A percentile compares a stretch with the other conserved stretches of the same genome.
Evolutionary conservation across 106 monocot species (phyloP).

Genomic region (Platanthera guangdongensis): DNA sequence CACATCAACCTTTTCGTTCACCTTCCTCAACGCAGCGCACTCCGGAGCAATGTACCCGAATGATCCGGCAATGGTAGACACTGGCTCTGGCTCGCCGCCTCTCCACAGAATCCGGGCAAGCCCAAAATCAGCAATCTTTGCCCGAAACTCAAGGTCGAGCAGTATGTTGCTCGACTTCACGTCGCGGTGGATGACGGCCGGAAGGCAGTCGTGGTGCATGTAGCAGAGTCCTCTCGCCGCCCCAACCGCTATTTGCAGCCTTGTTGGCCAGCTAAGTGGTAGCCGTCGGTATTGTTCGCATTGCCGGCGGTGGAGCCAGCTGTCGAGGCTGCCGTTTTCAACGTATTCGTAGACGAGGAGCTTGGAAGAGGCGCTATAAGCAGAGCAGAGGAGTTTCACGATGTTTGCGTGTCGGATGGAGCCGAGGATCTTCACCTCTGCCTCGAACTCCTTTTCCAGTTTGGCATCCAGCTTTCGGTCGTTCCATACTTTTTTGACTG

Average conservation of each 20-base stretch:
- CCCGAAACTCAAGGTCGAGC: conserved; percentile 33
- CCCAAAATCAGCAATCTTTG: conserved; percentile 53
- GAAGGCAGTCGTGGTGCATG: conserved; percentile 43
- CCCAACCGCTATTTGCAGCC: conserved; percentile 33
- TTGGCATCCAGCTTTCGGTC: conserved; percentile 16
- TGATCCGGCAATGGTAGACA: conserved; percentile 41
- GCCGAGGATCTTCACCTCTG: conserved; percentile 36
- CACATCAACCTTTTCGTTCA: conserved; percentile 69
- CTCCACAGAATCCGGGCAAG: conserved; percentile 36
- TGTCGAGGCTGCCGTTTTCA: conserved; percentile 63
- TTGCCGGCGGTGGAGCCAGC: conserved; percentile 31
- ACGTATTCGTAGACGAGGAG: conserved; percentile 85
- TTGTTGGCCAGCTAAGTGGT: conserved; percentile 36
- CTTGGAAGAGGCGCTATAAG: conserved; percentile 44
- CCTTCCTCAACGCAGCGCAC: conserved; percentile 29
- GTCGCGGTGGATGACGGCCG: conserved; percentile 43
- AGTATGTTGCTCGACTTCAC: conserved; percentile 64
- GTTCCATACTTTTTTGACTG: conserved; percentile 42
- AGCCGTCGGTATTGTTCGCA: not conserved
- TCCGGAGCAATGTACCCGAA: conserved; percentile 78
- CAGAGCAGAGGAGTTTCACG: conserved; percentile 61
- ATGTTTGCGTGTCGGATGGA: conserved; percentile 58
- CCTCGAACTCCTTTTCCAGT: conserved; percentile 30
- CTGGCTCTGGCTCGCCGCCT: conserved; percentile 35
- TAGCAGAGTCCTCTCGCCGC: conserved; percentile 41